Conservation (phyloP, 2,329 filamentous ascomycete species). For the Capronia epimyces region DNA sequence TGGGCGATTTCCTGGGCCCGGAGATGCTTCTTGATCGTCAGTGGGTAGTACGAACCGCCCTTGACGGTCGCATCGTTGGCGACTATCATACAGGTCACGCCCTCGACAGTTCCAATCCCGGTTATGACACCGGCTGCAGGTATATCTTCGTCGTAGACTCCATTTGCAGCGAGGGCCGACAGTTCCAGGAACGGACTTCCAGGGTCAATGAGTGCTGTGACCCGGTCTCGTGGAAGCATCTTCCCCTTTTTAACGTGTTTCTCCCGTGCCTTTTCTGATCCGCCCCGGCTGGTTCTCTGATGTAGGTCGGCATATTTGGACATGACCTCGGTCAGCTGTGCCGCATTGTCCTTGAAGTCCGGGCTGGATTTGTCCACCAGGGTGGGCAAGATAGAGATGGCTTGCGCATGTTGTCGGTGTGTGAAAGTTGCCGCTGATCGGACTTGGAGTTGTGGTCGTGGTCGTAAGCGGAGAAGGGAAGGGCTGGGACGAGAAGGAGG, state of each 20-base stretch:
- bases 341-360: conserved; percentile 75
- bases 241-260: conserved; percentile 86
- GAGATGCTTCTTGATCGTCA: conserved; percentile 96
- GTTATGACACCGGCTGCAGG: conserved; percentile 89
- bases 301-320: conserved; percentile 65
- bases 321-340: conserved; percentile 70
- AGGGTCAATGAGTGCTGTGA: conserved; percentile 80
- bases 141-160: conserved; percentile 83
- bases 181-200: conserved; percentile 88
- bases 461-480: conserved; percentile 5
- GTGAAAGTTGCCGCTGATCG: conserved; percentile 67
- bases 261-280: conserved; percentile 71
- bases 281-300: conserved; percentile 65
- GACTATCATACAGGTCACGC: conserved; percentile 86
- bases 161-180: conserved; percentile 82
- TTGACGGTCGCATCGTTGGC: conserved; percentile 97
- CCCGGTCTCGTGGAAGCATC: conserved; percentile 87
- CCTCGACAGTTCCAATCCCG: conserved; percentile 82
- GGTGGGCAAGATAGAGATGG: conserved; percentile 73
- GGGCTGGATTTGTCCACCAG: conserved; percentile 69
- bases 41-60: conserved; percentile 92
- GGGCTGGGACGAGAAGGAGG: conserved; percentile 1
- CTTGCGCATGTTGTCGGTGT: conserved; percentile 71
- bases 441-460: not conserved
- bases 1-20: conserved; percentile 84